Evolutionary conservation across 495 filamentous ascomycete species (phyloP).

Genomic region (Glarea lozoyensis): DNA sequence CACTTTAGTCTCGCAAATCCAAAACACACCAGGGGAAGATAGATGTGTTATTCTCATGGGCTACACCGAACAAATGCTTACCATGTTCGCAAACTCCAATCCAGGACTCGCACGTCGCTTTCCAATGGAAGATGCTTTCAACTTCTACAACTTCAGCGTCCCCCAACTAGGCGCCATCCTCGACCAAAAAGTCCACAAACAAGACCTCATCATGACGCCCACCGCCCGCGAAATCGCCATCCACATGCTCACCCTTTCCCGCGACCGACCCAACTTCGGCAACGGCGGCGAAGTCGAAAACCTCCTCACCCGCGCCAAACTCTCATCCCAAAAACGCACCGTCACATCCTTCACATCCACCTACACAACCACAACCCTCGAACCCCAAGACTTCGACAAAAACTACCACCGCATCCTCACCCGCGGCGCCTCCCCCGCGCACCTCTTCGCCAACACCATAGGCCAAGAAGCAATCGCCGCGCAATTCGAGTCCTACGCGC

Average conservation of each 20-base stretch:
- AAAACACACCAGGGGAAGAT: conserved; percentile 68
- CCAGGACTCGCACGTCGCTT: conserved; percentile 66
- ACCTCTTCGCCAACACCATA: conserved; percentile 56
- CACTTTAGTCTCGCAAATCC: conserved; percentile 79
- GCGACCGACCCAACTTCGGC: conserved; percentile 42
- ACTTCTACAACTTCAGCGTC: conserved; percentile 62
- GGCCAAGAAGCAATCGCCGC: conserved; percentile 55
- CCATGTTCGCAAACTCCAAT: conserved; percentile 76
- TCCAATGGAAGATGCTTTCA: conserved; percentile 52
- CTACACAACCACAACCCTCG: conserved; percentile 33
- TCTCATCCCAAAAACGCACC: conserved; percentile 10
- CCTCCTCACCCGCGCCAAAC: conserved; percentile 19
- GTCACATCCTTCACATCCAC: too few relatives aligned
- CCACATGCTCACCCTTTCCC: conserved; percentile 31
- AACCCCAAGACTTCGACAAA: conserved; percentile 59
- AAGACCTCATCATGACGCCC: conserved; percentile 33
- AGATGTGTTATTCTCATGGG: conserved; percentile 70
- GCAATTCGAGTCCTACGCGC: conserved; percentile 51
- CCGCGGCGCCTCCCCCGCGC: conserved; percentile 39
- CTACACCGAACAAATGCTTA: conserved; percentile 66
- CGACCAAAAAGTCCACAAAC: conserved; percentile 42
- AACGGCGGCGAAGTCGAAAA: conserved; percentile 43
- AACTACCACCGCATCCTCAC: conserved; percentile 49
- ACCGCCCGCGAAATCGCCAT: conserved; percentile 30
- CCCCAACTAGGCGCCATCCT: conserved; percentile 49